These are phyloP conservation scores for Boletus pseudo-olivaceus DNA, from an alignment of 768 basidiomycete genomes.

Conservation along the genomic window DNA sequence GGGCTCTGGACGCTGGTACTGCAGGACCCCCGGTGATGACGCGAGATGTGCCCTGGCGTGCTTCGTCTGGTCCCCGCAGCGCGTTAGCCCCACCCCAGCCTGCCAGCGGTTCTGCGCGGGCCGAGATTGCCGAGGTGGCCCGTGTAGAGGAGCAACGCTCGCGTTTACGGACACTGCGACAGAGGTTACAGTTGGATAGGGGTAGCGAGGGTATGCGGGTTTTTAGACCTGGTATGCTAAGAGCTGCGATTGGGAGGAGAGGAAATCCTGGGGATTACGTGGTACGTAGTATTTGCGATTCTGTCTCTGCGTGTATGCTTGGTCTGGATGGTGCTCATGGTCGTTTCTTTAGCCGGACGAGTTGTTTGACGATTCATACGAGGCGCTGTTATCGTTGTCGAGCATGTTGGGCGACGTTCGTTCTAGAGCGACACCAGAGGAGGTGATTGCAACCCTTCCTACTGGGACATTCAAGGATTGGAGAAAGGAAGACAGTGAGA, in stretches of 20 bases:
- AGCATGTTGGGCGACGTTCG: slow-evolving; percentile 65
- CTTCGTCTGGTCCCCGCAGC: slow-evolving; percentile 15
- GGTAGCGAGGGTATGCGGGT: slow-evolving; percentile 15
- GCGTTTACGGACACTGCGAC: slow-evolving; percentile 25
- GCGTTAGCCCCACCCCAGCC: slow-evolving; percentile 1
- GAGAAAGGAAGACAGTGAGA: slow-evolving; percentile 61
- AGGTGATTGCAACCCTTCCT: slow-evolving; percentile 58
- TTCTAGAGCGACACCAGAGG: slow-evolving; percentile 58
- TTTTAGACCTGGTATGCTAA: slow-evolving; percentile 24
- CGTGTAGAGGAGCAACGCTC: slow-evolving; percentile 21
- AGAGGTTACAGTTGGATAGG: slow-evolving; percentile 29
- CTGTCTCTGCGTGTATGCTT: not conserved
- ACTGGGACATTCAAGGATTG: slow-evolving; percentile 65
- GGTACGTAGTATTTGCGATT: slow-evolving; percentile 36
- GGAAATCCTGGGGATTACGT: slow-evolving; percentile 45
- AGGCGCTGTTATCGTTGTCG: slow-evolving; percentile 57
- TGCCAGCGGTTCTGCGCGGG: not conserved
- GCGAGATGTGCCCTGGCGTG: slow-evolving; percentile 25
- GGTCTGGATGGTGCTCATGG: slow-evolving; percentile 7
- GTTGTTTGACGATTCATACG: slow-evolving; percentile 74
- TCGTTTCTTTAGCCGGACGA: slow-evolving; percentile 56
- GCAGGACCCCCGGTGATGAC: slow-evolving; percentile 1
- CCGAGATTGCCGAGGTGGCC: slow-evolving; percentile 1
- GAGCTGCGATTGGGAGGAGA: slow-evolving; percentile 20
- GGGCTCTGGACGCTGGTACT: slow-evolving; percentile 5